Evolutionary conservation across 345 rosid species (phyloP).

Genomic region (Aquilaria yunnanensis): DNA sequence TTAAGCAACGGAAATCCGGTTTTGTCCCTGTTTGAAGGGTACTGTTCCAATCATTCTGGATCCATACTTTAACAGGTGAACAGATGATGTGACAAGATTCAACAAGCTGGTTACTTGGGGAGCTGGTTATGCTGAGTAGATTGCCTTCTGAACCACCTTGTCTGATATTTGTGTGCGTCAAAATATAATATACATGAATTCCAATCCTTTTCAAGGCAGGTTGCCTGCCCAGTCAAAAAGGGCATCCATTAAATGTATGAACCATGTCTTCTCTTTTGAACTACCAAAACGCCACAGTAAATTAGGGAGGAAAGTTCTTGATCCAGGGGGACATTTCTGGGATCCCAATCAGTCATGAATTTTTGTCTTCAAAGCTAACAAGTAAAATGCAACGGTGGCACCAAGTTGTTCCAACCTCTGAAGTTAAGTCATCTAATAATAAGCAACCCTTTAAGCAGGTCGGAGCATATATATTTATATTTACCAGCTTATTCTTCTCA

Average conservation of each 20-base stretch:
- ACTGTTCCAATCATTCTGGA: too few species aligned
- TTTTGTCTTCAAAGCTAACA: neutral
- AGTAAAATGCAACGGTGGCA: neutral
- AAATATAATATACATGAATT: too few species aligned
- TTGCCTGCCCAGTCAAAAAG: too few species aligned
- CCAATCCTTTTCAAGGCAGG: too few species aligned
- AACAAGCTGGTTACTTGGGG: too few species aligned
- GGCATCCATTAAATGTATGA: neutral
- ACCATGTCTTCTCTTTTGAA: neutral
- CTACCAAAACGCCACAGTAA: slow-evolving; percentile 13
- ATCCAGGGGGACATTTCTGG: slow-evolving; percentile 15
- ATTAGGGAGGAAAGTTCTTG: neutral
- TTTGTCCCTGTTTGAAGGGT: too few species aligned
- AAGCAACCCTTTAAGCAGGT: slow-evolving; percentile 15
- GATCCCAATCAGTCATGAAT: slow-evolving; percentile 5
- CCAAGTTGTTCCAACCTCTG: slow-evolving; percentile 13
- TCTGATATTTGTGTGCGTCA: too few species aligned
- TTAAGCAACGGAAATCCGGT: neutral
- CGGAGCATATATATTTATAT: neutral
- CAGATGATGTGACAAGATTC: too few species aligned
- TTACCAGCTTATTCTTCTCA: neutral
- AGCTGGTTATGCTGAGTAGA: too few species aligned
- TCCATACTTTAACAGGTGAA: too few species aligned
- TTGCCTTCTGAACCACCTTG: too few species aligned
- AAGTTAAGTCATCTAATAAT: slow-evolving; percentile 35